Conservation (phyloP, 371 early-diverging fungal species). For the Lichtheimia corymbifera region DNA sequence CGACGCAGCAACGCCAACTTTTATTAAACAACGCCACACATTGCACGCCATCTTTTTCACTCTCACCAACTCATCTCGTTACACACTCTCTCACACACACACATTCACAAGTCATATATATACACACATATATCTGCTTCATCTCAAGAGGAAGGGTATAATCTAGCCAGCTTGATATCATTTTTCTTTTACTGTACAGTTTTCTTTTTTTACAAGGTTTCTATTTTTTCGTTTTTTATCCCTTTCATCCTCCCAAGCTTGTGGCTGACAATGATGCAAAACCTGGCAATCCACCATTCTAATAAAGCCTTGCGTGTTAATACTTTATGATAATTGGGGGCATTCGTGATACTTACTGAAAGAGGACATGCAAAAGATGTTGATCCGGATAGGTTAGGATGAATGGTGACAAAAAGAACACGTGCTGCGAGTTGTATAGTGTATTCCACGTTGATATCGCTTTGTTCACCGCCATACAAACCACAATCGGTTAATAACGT, state of each 20-base stretch:
- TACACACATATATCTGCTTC: too few species aligned
- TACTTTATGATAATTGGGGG: background rate
- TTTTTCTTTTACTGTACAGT: background rate
- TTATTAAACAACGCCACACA: constrained; percentile 1
- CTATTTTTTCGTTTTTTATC: background rate
- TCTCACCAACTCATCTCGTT: too few species aligned
- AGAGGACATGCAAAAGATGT: constrained; percentile 45
- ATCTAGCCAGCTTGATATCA: too few species aligned
- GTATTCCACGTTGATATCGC: constrained; percentile 37
- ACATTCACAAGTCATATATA: too few species aligned
- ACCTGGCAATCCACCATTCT: constrained; percentile 12
- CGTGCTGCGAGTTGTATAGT: constrained; percentile 32
- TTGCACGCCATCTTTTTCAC: too few species aligned
- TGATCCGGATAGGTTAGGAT: constrained; percentile 33
- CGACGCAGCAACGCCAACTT: constrained; percentile 9
- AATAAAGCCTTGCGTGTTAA: background rate
- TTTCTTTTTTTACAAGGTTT: background rate
- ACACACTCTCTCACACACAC: too few species aligned
- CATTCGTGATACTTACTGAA: constrained; percentile 20
- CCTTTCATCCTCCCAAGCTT: background rate
- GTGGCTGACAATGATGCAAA: background rate
- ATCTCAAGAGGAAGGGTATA: too few species aligned
- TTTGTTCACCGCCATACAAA: constrained; percentile 24
- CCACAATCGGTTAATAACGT: constrained; percentile 53
- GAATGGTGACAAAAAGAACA: constrained; percentile 39